Evolutionary conservation across 192 early-diverging fungal species (phyloP).

Genomic region (Kappamyces sp.): DNA sequence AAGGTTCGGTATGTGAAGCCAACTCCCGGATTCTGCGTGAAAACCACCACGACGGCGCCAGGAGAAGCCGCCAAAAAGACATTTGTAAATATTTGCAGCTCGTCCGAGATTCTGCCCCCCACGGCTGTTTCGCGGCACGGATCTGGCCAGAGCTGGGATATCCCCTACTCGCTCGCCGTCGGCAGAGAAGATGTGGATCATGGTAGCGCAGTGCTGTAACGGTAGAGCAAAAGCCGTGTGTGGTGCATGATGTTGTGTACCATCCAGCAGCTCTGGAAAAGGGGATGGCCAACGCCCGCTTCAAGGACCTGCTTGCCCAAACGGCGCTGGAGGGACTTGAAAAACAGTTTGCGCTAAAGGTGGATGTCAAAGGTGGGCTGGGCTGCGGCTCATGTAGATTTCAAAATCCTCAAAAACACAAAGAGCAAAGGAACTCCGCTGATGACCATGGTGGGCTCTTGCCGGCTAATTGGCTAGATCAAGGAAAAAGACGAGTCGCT

Average conservation of each 20-base stretch:
- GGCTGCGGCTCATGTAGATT: neutral
- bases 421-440: constrained; percentile 6
- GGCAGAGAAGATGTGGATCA: constrained; percentile 44
- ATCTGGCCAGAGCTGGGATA: constrained; percentile 39
- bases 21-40: constrained; percentile 35
- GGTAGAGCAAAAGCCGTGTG: constrained; percentile 33
- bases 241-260: constrained; percentile 53
- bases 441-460: constrained; percentile 4
- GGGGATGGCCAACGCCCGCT: constrained; percentile 22
- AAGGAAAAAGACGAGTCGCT: constrained; percentile 10
- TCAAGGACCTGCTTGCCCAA: constrained; percentile 34
- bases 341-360: constrained; percentile 35
- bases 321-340: constrained; percentile 51
- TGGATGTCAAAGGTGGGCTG: constrained; percentile 18
- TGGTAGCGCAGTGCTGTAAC: constrained; percentile 22
- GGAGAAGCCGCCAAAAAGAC: constrained; percentile 33
- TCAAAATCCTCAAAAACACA: constrained; percentile 11
- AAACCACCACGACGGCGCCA: constrained; percentile 25
- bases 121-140: constrained; percentile 16
- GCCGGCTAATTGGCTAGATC: neutral
- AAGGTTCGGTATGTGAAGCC: constrained; percentile 50
- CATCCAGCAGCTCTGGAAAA: constrained; percentile 42
- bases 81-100: constrained; percentile 51
- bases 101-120: constrained; percentile 31
- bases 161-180: constrained; percentile 46